Evolutionary conservation across 23 red algal species (phyloP).

Genomic region (Gracilaria gracilis): DNA sequence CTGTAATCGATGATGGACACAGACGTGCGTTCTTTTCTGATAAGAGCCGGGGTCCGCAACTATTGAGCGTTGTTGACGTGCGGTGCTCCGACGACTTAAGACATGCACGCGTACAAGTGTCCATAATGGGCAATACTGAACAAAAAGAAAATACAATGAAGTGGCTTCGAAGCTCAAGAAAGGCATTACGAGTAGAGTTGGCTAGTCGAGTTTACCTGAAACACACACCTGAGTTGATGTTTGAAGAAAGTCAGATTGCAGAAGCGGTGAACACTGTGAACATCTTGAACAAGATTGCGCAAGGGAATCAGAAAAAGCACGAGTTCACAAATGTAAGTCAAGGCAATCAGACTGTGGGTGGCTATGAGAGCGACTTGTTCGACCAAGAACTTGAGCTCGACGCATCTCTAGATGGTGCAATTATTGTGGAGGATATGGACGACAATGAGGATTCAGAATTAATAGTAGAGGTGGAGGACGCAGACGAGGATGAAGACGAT

Average conservation of each 20-base stretch:
- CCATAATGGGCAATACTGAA: slow-evolving; percentile 58
- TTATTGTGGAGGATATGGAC: slow-evolving; percentile 54
- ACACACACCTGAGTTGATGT: slow-evolving; percentile 63
- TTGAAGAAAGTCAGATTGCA: slow-evolving; percentile 72
- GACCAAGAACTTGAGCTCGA: slow-evolving; percentile 38
- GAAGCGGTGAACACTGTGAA: slow-evolving; percentile 56
- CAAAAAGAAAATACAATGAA: slow-evolving; percentile 45
- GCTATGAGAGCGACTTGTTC: not conserved
- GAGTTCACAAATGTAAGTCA: not conserved
- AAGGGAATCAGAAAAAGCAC: slow-evolving; percentile 49
- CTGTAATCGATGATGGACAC: slow-evolving; percentile 59
- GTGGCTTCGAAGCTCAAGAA: slow-evolving; percentile 63
- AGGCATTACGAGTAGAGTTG: slow-evolving; percentile 68
- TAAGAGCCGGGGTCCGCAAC: not conserved
- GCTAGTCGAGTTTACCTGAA: slow-evolving; percentile 61
- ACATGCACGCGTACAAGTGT: slow-evolving; percentile 70
- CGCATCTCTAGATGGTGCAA: slow-evolving; percentile 50
- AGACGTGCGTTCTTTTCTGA: slow-evolving; percentile 13
- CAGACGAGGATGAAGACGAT: slow-evolving; percentile 26
- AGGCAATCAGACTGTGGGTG: not conserved
- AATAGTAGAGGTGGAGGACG: slow-evolving; percentile 29
- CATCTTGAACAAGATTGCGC: slow-evolving; percentile 51
- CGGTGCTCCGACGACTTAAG: slow-evolving; percentile 71
- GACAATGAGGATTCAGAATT: slow-evolving; percentile 17
- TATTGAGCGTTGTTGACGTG: slow-evolving; percentile 77